phyloP scores from a whole-genome alignment of 208 protist species.

The Entamoeba histolytica region DNA sequence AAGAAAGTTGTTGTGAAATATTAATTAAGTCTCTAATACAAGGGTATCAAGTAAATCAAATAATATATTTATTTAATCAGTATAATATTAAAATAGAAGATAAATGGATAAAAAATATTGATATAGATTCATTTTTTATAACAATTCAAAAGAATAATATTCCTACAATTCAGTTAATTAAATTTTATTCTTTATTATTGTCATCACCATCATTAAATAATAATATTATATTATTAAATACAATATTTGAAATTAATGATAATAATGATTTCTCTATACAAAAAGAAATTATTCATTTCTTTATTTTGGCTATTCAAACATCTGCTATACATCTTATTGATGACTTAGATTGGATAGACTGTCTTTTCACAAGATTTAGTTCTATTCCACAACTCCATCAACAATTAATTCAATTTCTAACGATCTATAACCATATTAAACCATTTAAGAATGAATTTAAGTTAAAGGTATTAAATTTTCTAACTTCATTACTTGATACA shows the following conservation, averaged over 20 bases:
- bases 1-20: not conserved
- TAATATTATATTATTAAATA: not conserved
- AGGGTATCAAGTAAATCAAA: not conserved
- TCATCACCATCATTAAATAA: not conserved
- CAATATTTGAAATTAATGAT: not conserved
- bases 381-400: too few relatives aligned
- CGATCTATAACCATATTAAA: too few relatives aligned
- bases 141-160: not conserved
- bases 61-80: not conserved
- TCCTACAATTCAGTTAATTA: not conserved
- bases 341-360: not conserved
- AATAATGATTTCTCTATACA: not conserved
- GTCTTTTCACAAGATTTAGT: too few relatives aligned
- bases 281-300: not conserved
- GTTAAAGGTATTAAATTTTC: too few relatives aligned
- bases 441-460: too few relatives aligned
- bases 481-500: too few relatives aligned
- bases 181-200: not conserved
- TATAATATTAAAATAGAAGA: not conserved
- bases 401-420: too few relatives aligned
- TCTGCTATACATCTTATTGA: not conserved
- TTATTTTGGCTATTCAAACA: not conserved
- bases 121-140: not conserved
- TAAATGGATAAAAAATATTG: not conserved
- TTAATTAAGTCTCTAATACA: not conserved